phyloP scores from a whole-genome alignment of 1,284 basidiomycete species.

The Microbotryomycetes sp. region DNA sequence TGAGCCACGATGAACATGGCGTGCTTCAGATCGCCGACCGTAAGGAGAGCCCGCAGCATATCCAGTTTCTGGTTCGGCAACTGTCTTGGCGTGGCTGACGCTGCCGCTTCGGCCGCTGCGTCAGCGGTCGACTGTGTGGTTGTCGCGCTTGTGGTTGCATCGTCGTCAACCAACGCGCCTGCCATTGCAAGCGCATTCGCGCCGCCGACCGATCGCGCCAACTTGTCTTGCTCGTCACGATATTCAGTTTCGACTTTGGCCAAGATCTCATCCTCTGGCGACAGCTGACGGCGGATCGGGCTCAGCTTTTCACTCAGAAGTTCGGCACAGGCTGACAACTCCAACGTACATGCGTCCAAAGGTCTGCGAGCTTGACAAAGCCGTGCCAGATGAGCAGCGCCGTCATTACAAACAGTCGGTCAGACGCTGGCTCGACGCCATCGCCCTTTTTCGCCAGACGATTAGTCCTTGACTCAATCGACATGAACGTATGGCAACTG shows the following conservation, averaged over 20 bases:
- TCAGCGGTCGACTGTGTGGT: background rate
- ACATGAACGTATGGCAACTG: slow-evolving; percentile 34
- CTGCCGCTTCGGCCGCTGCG: slow-evolving; percentile 13
- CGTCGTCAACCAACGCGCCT: slow-evolving; percentile 67
- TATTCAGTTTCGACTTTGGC: slow-evolving; percentile 60
- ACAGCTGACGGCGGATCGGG: slow-evolving; percentile 60
- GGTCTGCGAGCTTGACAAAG: slow-evolving; percentile 72
- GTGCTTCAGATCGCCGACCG: slow-evolving; percentile 72
- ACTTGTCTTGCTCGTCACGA: slow-evolving; percentile 46
- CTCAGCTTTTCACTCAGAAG: too few relatives aligned
- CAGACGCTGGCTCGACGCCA: slow-evolving; percentile 53
- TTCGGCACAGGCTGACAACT: background rate
- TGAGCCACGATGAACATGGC: slow-evolving; percentile 70
- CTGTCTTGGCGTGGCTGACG: slow-evolving; percentile 26
- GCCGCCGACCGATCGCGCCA: slow-evolving; percentile 52
- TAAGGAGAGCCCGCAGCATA: slow-evolving; percentile 70
- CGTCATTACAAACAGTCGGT: slow-evolving; percentile 68
- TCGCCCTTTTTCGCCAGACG: slow-evolving; percentile 17
- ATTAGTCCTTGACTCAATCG: too few relatives aligned
- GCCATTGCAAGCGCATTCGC: slow-evolving; percentile 75
- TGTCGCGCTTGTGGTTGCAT: slow-evolving; percentile 35
- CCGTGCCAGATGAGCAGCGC: slow-evolving; percentile 83
- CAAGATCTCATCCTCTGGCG: slow-evolving; percentile 65
- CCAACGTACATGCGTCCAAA: slow-evolving; percentile 70
- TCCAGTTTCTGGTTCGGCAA: slow-evolving; percentile 71